Percentiles rank a stretch among this genome's conserved stretches.
phyloP scores from a whole-genome alignment of 371 early-diverging fungal genomes.

The Circinella umbellata region DNA sequence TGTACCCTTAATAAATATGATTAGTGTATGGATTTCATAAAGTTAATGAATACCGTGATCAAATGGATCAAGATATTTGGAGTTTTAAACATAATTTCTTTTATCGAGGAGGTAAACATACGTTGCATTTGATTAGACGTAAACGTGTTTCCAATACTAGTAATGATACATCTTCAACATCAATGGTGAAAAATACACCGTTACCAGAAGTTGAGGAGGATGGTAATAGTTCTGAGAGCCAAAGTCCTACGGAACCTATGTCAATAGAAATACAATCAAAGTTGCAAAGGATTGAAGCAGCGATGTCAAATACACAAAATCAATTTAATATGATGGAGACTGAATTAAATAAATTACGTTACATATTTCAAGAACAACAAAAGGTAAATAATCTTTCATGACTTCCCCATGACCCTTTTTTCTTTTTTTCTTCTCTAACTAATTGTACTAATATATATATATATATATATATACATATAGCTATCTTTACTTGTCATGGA shows the following conservation, averaged over 20 bases:
- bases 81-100: background rate
- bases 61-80: background rate
- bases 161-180: no score
- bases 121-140: background rate
- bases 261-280: background rate
- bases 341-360: background rate
- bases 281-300: background rate
- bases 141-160: background rate
- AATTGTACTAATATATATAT: no score
- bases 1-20: background rate
- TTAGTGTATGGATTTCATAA: slow-evolving; percentile 19
- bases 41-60: slow-evolving; percentile 5
- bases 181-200: no score
- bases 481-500: no score
- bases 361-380: slow-evolving; percentile 2
- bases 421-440: no score
- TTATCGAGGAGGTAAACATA: background rate
- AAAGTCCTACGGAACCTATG: background rate
- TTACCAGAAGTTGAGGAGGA: background rate
- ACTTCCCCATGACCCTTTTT: no score
- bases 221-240: background rate
- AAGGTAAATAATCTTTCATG: background rate
- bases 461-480: no score
- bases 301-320: background rate
- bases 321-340: background rate